Conservation (phyloP, 805 yeast species). For the Myxozyma nipponensis region DNA sequence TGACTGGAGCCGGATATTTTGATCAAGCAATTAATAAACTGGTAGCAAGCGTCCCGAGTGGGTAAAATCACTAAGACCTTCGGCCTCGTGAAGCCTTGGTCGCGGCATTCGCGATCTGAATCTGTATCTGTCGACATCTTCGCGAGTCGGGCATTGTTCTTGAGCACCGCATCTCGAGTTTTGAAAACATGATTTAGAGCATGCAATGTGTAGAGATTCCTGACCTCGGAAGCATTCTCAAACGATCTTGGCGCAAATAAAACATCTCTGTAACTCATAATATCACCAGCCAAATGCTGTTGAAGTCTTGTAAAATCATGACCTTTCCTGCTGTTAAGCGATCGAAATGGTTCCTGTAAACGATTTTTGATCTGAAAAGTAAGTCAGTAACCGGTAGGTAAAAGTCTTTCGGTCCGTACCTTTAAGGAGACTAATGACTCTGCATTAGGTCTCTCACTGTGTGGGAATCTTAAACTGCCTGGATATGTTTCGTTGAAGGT, state of each 20-base stretch:
- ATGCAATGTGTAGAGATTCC: slow-evolving; percentile 65
- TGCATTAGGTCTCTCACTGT: slow-evolving; percentile 1
- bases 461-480: slow-evolving; percentile 5
- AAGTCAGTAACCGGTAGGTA: no score
- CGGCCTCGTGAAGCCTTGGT: slow-evolving; percentile 95
- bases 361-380: slow-evolving; percentile 17
- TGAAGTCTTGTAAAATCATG: slow-evolving; percentile 46
- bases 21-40: slow-evolving; percentile 60
- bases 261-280: slow-evolving; percentile 71
- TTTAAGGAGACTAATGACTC: slow-evolving; percentile 3
- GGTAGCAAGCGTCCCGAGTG: slow-evolving; percentile 72
- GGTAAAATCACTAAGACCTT: slow-evolving; percentile 80
- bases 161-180: slow-evolving; percentile 79
- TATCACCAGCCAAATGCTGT: slow-evolving; percentile 52
- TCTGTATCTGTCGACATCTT: slow-evolving; percentile 35
- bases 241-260: slow-evolving; percentile 53
- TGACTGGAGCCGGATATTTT: slow-evolving; percentile 64
- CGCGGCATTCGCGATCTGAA: slow-evolving; percentile 57
- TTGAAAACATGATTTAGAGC: slow-evolving; percentile 64
- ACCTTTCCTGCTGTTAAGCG: slow-evolving; percentile 28
- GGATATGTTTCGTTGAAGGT: not conserved
- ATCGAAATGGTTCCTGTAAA: slow-evolving; percentile 27
- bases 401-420: not conserved
- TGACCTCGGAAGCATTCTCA: slow-evolving; percentile 51
- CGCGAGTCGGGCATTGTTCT: slow-evolving; percentile 61